phyloP scores from a whole-genome alignment of 768 basidiomycete genomes.

The Pleurotus cornucopiae region DNA sequence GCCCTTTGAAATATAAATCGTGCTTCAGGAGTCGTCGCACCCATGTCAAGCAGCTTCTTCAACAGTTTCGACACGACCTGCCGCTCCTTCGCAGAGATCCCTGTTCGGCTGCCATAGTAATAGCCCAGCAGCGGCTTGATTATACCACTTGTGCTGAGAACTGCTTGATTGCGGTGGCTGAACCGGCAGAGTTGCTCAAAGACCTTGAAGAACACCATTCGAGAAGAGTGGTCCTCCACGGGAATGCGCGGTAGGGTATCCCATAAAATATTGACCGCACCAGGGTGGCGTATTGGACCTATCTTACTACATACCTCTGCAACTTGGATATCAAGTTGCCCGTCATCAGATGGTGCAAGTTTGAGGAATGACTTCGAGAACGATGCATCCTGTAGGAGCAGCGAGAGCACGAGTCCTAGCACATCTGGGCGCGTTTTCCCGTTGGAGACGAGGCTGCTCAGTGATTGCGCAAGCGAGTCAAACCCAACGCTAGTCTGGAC shows the following conservation, averaged over 20 bases:
- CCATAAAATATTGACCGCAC: constrained; percentile 60
- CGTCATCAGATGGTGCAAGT: constrained; percentile 28
- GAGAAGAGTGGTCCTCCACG: constrained; percentile 33
- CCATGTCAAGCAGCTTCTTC: constrained; percentile 70
- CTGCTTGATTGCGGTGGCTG: constrained; percentile 67
- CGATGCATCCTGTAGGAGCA: constrained; percentile 64
- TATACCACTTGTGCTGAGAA: constrained; percentile 58
- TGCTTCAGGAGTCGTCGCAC: constrained; percentile 62
- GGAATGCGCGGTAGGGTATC: constrained; percentile 34
- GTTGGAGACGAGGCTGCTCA: constrained; percentile 47
- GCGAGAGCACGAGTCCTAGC: constrained; percentile 63
- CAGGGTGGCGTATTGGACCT: constrained; percentile 52
- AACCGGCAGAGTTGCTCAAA: constrained; percentile 57
- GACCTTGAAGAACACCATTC: constrained; percentile 53
- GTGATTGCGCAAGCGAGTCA: constrained; percentile 54
- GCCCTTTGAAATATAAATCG: constrained; percentile 57
- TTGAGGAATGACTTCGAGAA: constrained; percentile 50
- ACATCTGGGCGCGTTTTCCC: constrained; percentile 45
- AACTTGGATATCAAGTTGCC: constrained; percentile 39
- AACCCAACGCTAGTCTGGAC: constrained; percentile 59
- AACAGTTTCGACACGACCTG: constrained; percentile 58
- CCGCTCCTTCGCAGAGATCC: constrained; percentile 43
- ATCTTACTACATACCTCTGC: constrained; percentile 38
- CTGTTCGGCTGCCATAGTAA: constrained; percentile 15
- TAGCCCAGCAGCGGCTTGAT: constrained; percentile 47